phyloP scores from a whole-genome alignment of 163 green algal genomes.

The Chloroidium sp. region DNA sequence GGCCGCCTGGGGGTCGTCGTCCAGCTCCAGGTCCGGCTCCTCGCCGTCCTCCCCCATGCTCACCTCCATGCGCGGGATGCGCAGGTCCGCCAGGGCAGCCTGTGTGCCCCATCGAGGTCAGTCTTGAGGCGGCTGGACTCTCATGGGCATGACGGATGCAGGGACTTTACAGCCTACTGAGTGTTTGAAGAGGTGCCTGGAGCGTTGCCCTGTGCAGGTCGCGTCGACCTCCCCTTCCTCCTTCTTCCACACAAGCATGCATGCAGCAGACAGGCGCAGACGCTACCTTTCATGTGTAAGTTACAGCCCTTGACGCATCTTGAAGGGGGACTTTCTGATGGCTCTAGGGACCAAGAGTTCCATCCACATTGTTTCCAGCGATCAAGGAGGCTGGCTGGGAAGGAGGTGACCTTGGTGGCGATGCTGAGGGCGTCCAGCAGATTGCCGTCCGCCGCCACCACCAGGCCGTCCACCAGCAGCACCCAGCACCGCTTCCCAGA shows the following conservation, averaged over 20 bases:
- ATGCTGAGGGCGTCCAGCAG: conserved; percentile 67
- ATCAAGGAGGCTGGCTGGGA: background rate
- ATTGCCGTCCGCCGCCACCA: conserved; percentile 74
- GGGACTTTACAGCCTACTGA: too few species aligned
- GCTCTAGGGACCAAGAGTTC: too few species aligned
- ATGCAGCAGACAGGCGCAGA: too few species aligned
- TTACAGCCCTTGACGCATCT: too few species aligned
- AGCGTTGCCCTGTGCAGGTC: too few species aligned
- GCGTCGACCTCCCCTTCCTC: too few species aligned
- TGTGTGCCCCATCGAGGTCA: conserved; percentile 8
- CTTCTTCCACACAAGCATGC: too few species aligned
- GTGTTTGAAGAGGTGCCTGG: too few species aligned
- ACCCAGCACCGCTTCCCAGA: conserved; percentile 69
- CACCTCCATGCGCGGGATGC: conserved; percentile 55
- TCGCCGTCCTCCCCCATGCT: conserved; percentile 35
- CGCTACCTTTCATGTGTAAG: too few species aligned
- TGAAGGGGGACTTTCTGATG: too few species aligned
- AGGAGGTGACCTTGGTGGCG: conserved; percentile 31
- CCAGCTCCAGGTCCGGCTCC: conserved; percentile 74
- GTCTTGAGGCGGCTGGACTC: background rate
- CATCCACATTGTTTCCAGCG: background rate
- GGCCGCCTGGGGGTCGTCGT: conserved; percentile 48
- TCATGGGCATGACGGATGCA: background rate
- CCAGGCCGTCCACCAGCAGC: conserved; percentile 70
- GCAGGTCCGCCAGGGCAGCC: conserved; percentile 57